phyloP scores from a whole-genome alignment of 2,329 filamentous ascomycete genomes.

The Emmonsiellopsis sp. region DNA sequence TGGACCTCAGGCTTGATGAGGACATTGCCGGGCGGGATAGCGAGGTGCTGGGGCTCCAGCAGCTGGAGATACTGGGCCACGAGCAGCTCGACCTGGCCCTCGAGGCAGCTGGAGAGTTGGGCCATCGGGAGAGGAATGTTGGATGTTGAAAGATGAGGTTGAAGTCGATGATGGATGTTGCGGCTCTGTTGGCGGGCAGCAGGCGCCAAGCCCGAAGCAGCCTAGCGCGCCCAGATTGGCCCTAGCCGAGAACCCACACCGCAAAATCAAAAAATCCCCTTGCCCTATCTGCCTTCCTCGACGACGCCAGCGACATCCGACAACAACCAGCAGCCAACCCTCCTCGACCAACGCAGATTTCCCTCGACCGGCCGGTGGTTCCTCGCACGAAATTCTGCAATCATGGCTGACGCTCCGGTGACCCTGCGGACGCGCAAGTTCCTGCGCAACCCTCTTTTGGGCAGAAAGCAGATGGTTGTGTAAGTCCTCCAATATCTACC shows the following conservation, averaged over 20 bases:
- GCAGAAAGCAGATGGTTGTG: slow-evolving; percentile 99
- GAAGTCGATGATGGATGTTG: slow-evolving; percentile 1
- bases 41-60: slow-evolving; percentile 50
- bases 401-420: slow-evolving; percentile 75
- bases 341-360: slow-evolving; percentile 19
- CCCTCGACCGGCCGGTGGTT: slow-evolving; percentile 14
- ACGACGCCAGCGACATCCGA: slow-evolving; percentile 22
- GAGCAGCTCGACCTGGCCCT: slow-evolving; percentile 28
- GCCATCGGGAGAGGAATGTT: background rate
- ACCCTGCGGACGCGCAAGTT: slow-evolving; percentile 98
- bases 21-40: slow-evolving; percentile 51
- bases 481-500: slow-evolving; percentile 48
- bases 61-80: slow-evolving; percentile 72
- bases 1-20: slow-evolving; percentile 58
- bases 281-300: slow-evolving; percentile 7
- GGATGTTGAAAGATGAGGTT: background rate
- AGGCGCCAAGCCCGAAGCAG: slow-evolving; percentile 19
- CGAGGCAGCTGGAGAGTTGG: slow-evolving; percentile 13
- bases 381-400: slow-evolving; percentile 43
- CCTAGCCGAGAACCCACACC: slow-evolving; percentile 36
- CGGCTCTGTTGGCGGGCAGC: slow-evolving; percentile 5
- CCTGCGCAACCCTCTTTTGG: slow-evolving; percentile 98
- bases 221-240: slow-evolving; percentile 10
- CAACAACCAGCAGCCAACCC: slow-evolving; percentile 18
- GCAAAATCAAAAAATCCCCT: slow-evolving; percentile 30